Base-by-base conservation (phyloP, 495 filamentous ascomycete species). In the Trichoderma erinaceum region DNA sequence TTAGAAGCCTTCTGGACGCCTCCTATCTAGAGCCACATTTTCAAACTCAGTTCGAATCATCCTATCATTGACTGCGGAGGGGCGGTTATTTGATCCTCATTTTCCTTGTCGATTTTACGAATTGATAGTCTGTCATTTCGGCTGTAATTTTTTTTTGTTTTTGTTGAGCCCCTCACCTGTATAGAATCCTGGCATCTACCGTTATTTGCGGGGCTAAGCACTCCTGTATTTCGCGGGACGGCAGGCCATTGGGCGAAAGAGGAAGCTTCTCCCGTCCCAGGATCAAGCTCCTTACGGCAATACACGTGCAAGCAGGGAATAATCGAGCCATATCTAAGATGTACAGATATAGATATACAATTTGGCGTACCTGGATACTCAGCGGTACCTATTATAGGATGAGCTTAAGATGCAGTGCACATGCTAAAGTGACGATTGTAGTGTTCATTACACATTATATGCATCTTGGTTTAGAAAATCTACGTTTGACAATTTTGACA, bases 121-220 rank as follows among this genome's bases (percentile, higher is more conserved):
- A 12, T 23, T 12, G 25, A 23, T 4, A 25, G 25, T 3, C 16
- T 25, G 56, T 61, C 16, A 61, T 61, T 61, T 61, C 56, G 56
- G 56, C 27, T 32, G 50, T 61, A 32, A 1, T 61, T 10, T 61
- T 29, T 16, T 61, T 32, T n/a, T n/a, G n/a, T n/a, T n/a, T 61
- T 32, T 61, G 56, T 61, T 61, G 56, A 61, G 56, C 56, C 56
- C 56, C 56, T 61, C 56, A 61, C 23, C 25, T 32, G 25, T 32
- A 8, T 25, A 61, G 25, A 3, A 61, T 61, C 16, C n/a, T 18
- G 50, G 25, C 25, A 32, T 13, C 56, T 61, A 25, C 16, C 56
- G 11, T 32, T 61, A 27, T 61, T 21, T 61, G 56, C 27, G 56
- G 56, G 56, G 16, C 56, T 35, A 13, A 4, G 12, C 25, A 61